A percentile compares a stretch with the other conserved stretches of the same genome.
phyloP scores from a whole-genome alignment of 2,329 filamentous ascomycete genomes.

The Neospermospora avenae region DNA sequence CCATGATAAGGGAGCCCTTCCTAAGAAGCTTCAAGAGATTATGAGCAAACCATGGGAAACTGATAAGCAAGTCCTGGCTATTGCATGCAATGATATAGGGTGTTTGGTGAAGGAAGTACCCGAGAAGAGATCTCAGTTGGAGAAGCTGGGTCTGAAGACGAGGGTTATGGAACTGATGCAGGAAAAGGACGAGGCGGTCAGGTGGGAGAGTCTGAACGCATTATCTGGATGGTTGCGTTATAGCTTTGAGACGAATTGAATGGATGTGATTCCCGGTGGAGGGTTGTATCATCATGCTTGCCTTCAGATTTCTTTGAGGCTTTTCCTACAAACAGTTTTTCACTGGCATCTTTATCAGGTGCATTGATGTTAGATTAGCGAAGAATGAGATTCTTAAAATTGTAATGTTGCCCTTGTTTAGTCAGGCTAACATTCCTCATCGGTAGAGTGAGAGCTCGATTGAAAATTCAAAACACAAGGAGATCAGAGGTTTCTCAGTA shows the following conservation, averaged over 20 bases:
- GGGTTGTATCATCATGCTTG: conserved; percentile 24
- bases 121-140: conserved; percentile 61
- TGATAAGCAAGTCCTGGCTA: conserved; percentile 70
- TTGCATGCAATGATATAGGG: conserved; percentile 71
- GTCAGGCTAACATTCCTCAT: not conserved
- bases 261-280: conserved; percentile 14
- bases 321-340: conserved; percentile 11
- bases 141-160: conserved; percentile 65
- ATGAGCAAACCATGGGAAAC: conserved; percentile 64
- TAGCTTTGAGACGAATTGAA: conserved; percentile 51
- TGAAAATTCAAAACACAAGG: no score
- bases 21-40: conserved; percentile 65
- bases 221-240: conserved; percentile 74
- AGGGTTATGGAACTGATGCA: conserved; percentile 72
- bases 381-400: not conserved
- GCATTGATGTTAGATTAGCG: conserved; percentile 28
- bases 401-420: not conserved
- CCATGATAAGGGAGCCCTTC: conserved; percentile 61
- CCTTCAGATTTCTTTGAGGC: conserved; percentile 2
- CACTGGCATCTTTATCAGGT: conserved; percentile 13
- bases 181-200: conserved; percentile 64
- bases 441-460: not conserved
- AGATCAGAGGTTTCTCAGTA: no score
- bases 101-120: conserved; percentile 68
- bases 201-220: conserved; percentile 72